These are phyloP conservation scores for Dentipellis fragilis DNA, from an alignment of 768 basidiomycete genomes.

Conservation along the genomic window DNA sequence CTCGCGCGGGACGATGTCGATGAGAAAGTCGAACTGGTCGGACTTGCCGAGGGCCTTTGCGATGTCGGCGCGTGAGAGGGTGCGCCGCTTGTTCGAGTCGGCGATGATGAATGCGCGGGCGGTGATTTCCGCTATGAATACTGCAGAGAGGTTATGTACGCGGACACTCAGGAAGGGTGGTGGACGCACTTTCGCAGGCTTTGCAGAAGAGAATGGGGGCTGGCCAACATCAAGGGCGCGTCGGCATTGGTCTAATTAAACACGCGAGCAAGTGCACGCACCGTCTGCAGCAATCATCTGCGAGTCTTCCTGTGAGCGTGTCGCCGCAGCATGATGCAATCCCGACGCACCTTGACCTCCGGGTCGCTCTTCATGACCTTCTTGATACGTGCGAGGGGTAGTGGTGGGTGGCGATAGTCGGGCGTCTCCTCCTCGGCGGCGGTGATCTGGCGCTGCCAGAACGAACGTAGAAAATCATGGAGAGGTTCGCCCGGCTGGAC, in stretches of 20 bases:
- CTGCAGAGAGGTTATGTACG: conserved; percentile 28
- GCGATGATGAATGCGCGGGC: conserved; percentile 92
- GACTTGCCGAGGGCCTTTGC: conserved; percentile 86
- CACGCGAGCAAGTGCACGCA: conserved; percentile 24
- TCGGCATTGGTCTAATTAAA: conserved; percentile 1
- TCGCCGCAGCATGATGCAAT: neutral
- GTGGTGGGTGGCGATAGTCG: conserved; percentile 78
- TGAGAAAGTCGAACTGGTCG: conserved; percentile 96
- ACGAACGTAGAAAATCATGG: conserved; percentile 73
- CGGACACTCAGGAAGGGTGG: neutral
- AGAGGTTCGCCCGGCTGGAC: conserved; percentile 83
- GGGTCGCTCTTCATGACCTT: conserved; percentile 99
- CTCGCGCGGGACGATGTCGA: conserved; percentile 90
- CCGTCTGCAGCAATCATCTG: conserved; percentile 99
- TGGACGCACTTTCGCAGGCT: conserved; percentile 87
- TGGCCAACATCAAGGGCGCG: conserved; percentile 17
- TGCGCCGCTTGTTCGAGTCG: conserved; percentile 93
- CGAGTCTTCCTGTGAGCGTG: neutral
- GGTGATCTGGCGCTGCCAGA: conserved; percentile 88
- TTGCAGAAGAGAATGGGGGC: conserved; percentile 96
- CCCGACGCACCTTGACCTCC: conserved; percentile 74
- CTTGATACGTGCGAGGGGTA: conserved; percentile 93
- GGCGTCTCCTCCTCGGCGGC: conserved; percentile 85
- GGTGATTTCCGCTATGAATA: conserved; percentile 96
- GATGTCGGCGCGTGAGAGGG: conserved; percentile 87